Base-by-base conservation (phyloP, 345 rosid species). In the Microthlaspi erraticum region DNA sequence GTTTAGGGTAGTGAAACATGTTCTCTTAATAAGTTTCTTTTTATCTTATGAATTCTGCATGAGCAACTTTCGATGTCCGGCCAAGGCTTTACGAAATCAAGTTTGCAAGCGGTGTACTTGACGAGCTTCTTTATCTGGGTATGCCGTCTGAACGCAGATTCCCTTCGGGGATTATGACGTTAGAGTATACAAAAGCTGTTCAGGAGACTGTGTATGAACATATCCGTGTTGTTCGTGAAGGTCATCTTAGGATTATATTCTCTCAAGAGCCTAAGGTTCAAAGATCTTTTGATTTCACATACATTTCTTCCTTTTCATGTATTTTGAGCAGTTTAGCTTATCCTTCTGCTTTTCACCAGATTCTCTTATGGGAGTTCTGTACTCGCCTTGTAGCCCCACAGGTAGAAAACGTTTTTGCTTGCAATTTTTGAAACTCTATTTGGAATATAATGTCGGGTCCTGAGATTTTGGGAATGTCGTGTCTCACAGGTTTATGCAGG, bases 201-300 rank as follows among this genome's bases (percentile, higher is more conserved):
- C 95, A 91, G 70, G 99, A 91, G 82, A 94, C 89, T 83, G 95
- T 94, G 20, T 89, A 91, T 66, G 99, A 94, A 83, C 93, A 94
- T 57, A 90, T 91, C 78, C 99, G 97, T 66, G 95, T 94, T 74
- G 93, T 94, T 52, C 97, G 95, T 39, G 99, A 91, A 87, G 99
- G 99, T 69, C 93, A 84, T 78, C 95, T 94, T 56, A 90, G 99
- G 48, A 86, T 94, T 66, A 72, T 88, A 74, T 94, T 94, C 68
- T 83, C 95, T 59, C 90, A 85, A 49, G 99, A 94, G 57, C 83
- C 91, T 52, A 91, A 94, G 98, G 98, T 93, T 64, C 50, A 43
- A 19, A 33, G 32, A 52, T 70, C 31, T 34, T 42, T 65, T 46
- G 26, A 61, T 74, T 70, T 11, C 34, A 8, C 11, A 11, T 31